These are phyloP conservation scores for Debaryomyces maramus DNA, from an alignment of 805 yeast species.

Conservation along the genomic window DNA sequence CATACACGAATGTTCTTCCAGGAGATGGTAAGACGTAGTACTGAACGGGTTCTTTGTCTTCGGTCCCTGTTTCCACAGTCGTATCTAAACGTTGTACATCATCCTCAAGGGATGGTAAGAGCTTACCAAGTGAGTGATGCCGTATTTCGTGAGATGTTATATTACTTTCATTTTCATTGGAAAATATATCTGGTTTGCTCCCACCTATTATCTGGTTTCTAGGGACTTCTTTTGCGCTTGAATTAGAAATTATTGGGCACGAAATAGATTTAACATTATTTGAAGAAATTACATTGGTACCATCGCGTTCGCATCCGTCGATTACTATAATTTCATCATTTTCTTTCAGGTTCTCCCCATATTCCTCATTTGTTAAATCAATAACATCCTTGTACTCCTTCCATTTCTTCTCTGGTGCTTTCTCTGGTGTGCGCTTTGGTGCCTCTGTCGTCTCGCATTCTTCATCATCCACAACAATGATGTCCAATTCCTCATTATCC, in stretches of 20 bases:
- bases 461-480: conserved; percentile 24
- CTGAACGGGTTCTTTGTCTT: conserved; percentile 16
- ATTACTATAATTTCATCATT: conserved; percentile 20
- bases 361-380: conserved; percentile 16
- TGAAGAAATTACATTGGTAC: background rate
- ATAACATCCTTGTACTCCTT: conserved; percentile 12
- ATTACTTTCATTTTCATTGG: too few species aligned
- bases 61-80: background rate
- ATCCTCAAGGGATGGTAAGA: conserved; percentile 1
- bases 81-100: background rate
- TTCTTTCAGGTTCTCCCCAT: conserved; percentile 4
- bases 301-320: conserved; percentile 20
- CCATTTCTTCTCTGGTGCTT: background rate
- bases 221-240: too few species aligned
- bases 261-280: conserved; percentile 8
- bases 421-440: background rate
- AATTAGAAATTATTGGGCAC: too few species aligned
- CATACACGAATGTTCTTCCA: conserved; percentile 22
- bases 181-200: too few species aligned
- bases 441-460: background rate
- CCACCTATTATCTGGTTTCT: too few species aligned
- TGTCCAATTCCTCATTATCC: conserved; percentile 44
- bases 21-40: conserved; percentile 28
- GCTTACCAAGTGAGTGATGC: too few species aligned
- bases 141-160: too few species aligned